Conservation (phyloP, 257 asterid genomes). For the Thymus mandschuricus region DNA sequence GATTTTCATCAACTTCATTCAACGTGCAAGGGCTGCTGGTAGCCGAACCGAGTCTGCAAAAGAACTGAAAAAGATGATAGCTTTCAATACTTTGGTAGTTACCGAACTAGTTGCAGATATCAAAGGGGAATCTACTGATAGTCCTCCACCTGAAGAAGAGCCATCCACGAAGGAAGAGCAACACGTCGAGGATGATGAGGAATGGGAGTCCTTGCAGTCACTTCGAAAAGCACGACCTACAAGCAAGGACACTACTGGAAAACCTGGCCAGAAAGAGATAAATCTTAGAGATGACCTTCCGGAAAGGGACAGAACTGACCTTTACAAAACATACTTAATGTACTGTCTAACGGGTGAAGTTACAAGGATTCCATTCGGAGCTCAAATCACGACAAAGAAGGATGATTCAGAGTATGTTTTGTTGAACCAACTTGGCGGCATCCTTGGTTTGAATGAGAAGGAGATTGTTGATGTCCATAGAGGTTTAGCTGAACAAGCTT, state of each 20-base stretch:
- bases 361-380: slow-evolving; percentile 77
- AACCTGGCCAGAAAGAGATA: slow-evolving; percentile 76
- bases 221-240: slow-evolving; percentile 63
- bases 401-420: slow-evolving; percentile 81
- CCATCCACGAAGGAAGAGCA: slow-evolving; percentile 46
- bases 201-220: slow-evolving; percentile 85
- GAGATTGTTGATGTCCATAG: slow-evolving; percentile 87
- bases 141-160: slow-evolving; percentile 59
- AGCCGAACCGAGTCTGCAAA: slow-evolving; percentile 75
- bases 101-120: slow-evolving; percentile 82
- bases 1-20: slow-evolving; percentile 73
- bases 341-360: slow-evolving; percentile 91
- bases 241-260: slow-evolving; percentile 47
- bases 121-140: slow-evolving; percentile 76
- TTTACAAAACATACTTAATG: slow-evolving; percentile 84
- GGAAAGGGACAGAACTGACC: slow-evolving; percentile 80
- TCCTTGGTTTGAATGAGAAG: slow-evolving; percentile 75
- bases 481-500: slow-evolving; percentile 89
- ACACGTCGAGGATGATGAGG: slow-evolving; percentile 56
- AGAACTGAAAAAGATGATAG: slow-evolving; percentile 84
- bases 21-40: slow-evolving; percentile 81
- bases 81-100: slow-evolving; percentile 81
- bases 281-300: slow-evolving; percentile 88
- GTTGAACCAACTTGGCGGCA: slow-evolving; percentile 77
- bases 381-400: slow-evolving; percentile 70